These are phyloP conservation scores for Fusarium domesticum DNA, from an alignment of 2,329 filamentous ascomycete species.

Conservation along the genomic window DNA sequence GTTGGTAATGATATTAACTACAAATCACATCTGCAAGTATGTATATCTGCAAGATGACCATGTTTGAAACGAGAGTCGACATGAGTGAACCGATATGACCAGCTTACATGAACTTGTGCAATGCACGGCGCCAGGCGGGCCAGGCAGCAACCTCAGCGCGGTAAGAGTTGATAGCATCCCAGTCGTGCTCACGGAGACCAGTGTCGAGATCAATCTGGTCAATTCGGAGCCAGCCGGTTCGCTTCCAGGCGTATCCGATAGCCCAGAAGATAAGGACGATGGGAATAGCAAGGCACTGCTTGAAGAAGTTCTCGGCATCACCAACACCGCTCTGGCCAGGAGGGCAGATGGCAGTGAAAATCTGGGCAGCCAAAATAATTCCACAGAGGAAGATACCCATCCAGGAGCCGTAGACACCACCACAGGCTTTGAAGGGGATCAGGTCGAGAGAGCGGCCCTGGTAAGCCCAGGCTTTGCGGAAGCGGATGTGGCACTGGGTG, in stretches of 20 bases:
- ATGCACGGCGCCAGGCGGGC: slow-evolving; percentile 45
- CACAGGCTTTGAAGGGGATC: slow-evolving; percentile 59
- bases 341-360: slow-evolving; percentile 48
- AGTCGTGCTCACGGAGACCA: slow-evolving; percentile 62
- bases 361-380: slow-evolving; percentile 51
- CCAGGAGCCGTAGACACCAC: slow-evolving; percentile 61
- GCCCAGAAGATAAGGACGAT: slow-evolving; percentile 54
- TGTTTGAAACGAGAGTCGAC: not conserved
- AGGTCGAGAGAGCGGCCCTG: slow-evolving; percentile 61
- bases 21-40: not conserved
- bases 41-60: not conserved
- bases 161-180: slow-evolving; percentile 57
- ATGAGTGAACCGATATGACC: not conserved
- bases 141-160: slow-evolving; percentile 45
- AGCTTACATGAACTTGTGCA: slow-evolving; percentile 35
- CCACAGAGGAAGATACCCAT: slow-evolving; percentile 56
- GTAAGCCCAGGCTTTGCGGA: slow-evolving; percentile 57
- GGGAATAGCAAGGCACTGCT: slow-evolving; percentile 50
- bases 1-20: slow-evolving; percentile 13
- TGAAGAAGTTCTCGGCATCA: slow-evolving; percentile 51
- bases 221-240: slow-evolving; percentile 54
- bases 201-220: slow-evolving; percentile 65
- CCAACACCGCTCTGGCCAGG: slow-evolving; percentile 30
- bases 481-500: slow-evolving; percentile 56
- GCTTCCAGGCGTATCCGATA: slow-evolving; percentile 63